Evolutionary conservation across 2,329 filamentous ascomycete species (phyloP).

Genomic region (Blastomyces percursus): DNA sequence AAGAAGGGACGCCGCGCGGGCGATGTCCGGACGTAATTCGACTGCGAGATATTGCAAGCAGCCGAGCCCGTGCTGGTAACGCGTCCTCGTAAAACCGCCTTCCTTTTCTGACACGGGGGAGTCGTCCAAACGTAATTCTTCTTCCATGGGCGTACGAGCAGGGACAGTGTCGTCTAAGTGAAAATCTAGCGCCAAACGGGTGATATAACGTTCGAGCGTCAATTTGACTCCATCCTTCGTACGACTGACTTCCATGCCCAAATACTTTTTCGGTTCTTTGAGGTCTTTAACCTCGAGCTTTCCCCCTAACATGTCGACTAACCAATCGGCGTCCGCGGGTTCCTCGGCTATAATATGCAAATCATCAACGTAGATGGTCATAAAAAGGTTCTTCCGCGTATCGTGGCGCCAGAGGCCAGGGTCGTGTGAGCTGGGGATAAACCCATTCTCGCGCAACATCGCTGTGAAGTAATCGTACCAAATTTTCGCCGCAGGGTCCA

Average conservation of each 20-base stretch:
- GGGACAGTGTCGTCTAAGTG: neutral
- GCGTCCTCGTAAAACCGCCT: neutral
- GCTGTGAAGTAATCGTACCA: neutral
- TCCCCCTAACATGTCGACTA: neutral
- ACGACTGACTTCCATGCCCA: neutral
- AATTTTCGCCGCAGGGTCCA: neutral
- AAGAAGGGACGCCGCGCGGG: neutral
- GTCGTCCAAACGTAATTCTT: neutral
- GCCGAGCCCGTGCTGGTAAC: neutral
- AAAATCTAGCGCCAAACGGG: neutral
- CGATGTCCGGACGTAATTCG: neutral
- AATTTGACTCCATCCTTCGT: neutral
- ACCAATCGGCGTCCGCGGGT: neutral
- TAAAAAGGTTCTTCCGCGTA: neutral
- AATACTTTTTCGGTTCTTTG: neutral
- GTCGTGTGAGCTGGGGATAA: neutral
- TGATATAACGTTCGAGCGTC: neutral
- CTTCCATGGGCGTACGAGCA: neutral
- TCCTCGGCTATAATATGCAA: neutral
- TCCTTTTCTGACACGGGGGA: neutral
- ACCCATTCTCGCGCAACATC: neutral
- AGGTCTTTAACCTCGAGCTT: neutral
- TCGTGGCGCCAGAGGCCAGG: neutral
- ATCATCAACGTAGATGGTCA: neutral
- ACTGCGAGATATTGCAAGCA: neutral